phyloP scores from a whole-genome alignment of 202 grass and related monocot genomes.

The Elaeis oleifera region DNA sequence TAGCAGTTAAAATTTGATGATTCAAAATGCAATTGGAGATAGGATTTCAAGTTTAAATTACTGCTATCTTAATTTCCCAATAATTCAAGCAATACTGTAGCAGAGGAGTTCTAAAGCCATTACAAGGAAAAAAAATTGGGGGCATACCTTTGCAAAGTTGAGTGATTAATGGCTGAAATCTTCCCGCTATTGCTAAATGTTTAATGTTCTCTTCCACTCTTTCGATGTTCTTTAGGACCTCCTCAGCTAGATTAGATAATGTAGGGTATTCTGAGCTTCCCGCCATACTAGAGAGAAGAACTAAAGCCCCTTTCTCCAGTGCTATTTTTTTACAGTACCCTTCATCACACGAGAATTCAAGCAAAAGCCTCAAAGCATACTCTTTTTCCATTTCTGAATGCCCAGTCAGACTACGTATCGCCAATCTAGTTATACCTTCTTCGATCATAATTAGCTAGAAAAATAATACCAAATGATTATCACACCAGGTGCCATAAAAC shows the following conservation, averaged over 20 bases:
- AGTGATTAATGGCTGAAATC: conserved; percentile 17
- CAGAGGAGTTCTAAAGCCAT: too few relatives aligned
- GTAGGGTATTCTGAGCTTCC: conserved; percentile 1
- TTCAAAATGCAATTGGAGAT: too few relatives aligned
- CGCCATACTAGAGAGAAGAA: conserved; percentile 12
- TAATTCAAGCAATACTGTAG: too few relatives aligned
- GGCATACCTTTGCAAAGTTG: conserved; percentile 6
- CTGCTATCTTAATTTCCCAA: too few relatives aligned
- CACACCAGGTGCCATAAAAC: not conserved
- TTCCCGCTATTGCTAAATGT: conserved; percentile 10
- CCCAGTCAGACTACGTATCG: conserved; percentile 9
- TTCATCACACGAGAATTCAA: conserved; percentile 8
- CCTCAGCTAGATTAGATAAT: conserved; percentile 17
- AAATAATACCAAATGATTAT: conserved; percentile 4
- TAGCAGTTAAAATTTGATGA: too few relatives aligned
- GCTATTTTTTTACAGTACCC: conserved; percentile 7
- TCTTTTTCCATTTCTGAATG: conserved; percentile 9
- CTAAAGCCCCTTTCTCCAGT: conserved; percentile 17
- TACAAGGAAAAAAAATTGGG: not conserved
- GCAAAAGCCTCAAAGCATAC: conserved; percentile 15
- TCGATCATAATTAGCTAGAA: conserved; percentile 13
- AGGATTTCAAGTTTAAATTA: too few relatives aligned
- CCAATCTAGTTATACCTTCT: conserved; percentile 11
- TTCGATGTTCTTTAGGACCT: conserved; percentile 3
- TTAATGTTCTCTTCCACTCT: conserved; percentile 13